phyloP scores from a whole-genome alignment of 352 stramenopile genomes.

The Phytophthora palmivora region DNA sequence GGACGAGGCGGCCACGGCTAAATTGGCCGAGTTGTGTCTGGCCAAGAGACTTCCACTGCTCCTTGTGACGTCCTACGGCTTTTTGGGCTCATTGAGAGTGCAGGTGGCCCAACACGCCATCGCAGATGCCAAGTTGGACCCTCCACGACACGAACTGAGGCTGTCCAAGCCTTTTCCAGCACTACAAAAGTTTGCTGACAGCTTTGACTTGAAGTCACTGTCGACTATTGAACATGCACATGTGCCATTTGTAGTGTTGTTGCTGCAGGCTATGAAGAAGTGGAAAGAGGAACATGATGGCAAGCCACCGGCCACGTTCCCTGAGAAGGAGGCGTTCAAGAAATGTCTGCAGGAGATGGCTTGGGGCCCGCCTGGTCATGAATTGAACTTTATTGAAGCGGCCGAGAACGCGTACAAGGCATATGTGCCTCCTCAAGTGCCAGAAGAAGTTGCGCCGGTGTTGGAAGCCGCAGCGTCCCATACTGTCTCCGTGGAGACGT shows the following conservation, averaged over 20 bases:
- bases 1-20: constrained; percentile 55
- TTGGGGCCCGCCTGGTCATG: constrained; percentile 62
- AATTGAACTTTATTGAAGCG: constrained; percentile 98
- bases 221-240: constrained; percentile 90
- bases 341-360: constrained; percentile 67
- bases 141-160: constrained; percentile 90
- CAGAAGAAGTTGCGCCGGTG: constrained; percentile 80
- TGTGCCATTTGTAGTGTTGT: constrained; percentile 94
- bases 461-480: constrained; percentile 46
- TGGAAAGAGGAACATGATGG: constrained; percentile 63
- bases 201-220: constrained; percentile 74
- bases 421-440: constrained; percentile 85
- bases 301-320: constrained; percentile 70
- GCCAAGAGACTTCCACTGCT: constrained; percentile 83
- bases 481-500: constrained; percentile 25
- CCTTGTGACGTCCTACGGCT: constrained; percentile 87
- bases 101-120: constrained; percentile 88
- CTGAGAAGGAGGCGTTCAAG: constrained; percentile 94
- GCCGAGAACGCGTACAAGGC: constrained; percentile 92
- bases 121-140: constrained; percentile 91
- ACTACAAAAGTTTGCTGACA: constrained; percentile 59
- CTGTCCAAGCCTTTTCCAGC: constrained; percentile 79
- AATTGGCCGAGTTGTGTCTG: constrained; percentile 78
- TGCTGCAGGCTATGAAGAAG: constrained; percentile 73
- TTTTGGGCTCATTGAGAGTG: constrained; percentile 93